Conservation (phyloP, 1,139 yeast species). For the Lodderomyces jiufengensis region DNA sequence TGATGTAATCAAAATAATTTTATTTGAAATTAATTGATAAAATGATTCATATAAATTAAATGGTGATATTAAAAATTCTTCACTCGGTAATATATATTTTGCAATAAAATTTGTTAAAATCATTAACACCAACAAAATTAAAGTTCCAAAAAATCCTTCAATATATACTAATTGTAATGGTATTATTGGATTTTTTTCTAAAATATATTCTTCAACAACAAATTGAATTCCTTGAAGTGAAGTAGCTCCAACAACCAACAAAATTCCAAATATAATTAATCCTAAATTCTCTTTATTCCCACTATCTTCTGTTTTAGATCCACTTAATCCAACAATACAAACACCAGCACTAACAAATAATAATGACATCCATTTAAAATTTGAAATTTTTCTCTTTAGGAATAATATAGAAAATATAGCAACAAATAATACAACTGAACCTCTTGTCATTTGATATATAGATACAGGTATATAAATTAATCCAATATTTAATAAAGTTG, state of each 20-base stretch:
- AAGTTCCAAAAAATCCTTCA: constrained; percentile 69
- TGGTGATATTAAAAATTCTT: constrained; percentile 40
- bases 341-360: constrained; percentile 63
- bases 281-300: constrained; percentile 11
- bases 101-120: constrained; percentile 40
- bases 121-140: constrained; percentile 43
- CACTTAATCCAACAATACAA: constrained; percentile 70
- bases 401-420: constrained; percentile 68
- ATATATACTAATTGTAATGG: constrained; percentile 70
- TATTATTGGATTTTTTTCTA: constrained; percentile 49
- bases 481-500: constrained; percentile 76
- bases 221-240: constrained; percentile 71
- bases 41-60: constrained; percentile 58
- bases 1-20: constrained; percentile 49
- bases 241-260: constrained; percentile 59
- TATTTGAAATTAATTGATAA: constrained; percentile 43
- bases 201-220: constrained; percentile 71
- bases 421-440: constrained; percentile 73
- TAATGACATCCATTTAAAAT: constrained; percentile 68
- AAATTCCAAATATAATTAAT: constrained; percentile 50
- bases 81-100: constrained; percentile 30
- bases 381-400: constrained; percentile 52
- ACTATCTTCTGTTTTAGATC: constrained; percentile 33
- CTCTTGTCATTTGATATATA: constrained; percentile 81
- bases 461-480: constrained; percentile 76